Conservation (phyloP, 495 filamentous ascomycete genomes). For the Neurospora discreta region DNA sequence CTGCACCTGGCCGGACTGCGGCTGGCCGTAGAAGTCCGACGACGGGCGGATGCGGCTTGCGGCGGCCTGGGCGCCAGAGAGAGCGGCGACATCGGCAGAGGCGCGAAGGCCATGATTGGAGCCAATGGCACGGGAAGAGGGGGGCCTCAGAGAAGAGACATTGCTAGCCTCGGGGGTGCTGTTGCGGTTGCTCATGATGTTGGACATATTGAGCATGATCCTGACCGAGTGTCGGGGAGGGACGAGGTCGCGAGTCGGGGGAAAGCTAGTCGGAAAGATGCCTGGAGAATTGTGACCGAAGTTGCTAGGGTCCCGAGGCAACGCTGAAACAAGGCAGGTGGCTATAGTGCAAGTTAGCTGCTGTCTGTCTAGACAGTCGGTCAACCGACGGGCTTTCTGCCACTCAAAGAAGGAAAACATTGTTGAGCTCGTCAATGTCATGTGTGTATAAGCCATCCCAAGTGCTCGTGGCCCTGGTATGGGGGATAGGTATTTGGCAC, state of each 20-base stretch:
- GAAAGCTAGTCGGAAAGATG: constrained; percentile 1
- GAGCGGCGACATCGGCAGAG: constrained; percentile 91
- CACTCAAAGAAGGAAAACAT: not conserved
- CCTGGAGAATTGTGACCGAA: constrained; percentile 6
- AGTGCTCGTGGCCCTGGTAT: not conserved
- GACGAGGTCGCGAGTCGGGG: constrained; percentile 7
- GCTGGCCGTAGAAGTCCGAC: constrained; percentile 84
- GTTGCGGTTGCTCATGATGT: constrained; percentile 82
- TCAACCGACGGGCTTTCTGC: constrained; percentile 4
- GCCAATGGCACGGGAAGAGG: constrained; percentile 67
- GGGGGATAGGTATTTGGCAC: not conserved
- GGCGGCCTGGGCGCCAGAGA: constrained; percentile 56
- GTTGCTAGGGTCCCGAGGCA: constrained; percentile 5
- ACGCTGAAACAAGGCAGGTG: constrained; percentile 25
- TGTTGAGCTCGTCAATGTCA: not conserved
- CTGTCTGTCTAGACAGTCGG: constrained; percentile 12
- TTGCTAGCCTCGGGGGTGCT: constrained; percentile 85
- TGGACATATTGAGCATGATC: constrained; percentile 49
- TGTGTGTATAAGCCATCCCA: not conserved
- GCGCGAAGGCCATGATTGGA: constrained; percentile 81
- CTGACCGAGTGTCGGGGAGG: constrained; percentile 5
- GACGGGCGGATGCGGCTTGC: constrained; percentile 81
- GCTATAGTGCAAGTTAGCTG: constrained; percentile 20
- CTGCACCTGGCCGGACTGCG: constrained; percentile 52
- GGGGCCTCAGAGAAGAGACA: constrained; percentile 81